These are phyloP conservation scores for Escallonia rubra DNA, from an alignment of 129 eudicot species.

Conservation along the genomic window DNA sequence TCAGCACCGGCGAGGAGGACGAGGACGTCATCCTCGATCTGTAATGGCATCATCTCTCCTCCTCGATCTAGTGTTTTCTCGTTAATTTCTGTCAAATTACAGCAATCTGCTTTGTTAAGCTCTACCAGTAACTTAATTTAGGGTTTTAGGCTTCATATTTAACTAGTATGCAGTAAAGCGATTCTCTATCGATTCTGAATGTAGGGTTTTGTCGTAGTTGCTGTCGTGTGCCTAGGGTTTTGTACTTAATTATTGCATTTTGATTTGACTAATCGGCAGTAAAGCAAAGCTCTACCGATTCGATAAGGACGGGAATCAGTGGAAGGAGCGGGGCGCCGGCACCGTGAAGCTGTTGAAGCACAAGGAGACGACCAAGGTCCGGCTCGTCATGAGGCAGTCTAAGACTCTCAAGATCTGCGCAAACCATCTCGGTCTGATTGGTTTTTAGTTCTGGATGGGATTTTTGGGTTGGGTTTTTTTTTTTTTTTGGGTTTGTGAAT, in stretches of 20 bases:
- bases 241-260: too few relatives aligned
- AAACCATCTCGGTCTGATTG: slow-evolving; percentile 50
- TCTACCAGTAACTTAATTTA: neutral
- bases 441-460: neutral
- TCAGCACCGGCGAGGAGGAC: slow-evolving; percentile 75
- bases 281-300: slow-evolving; percentile 73
- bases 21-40: slow-evolving; percentile 76
- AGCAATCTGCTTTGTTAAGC: neutral
- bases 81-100: neutral
- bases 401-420: slow-evolving; percentile 86
- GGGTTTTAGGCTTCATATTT: too few relatives aligned
- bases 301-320: slow-evolving; percentile 76
- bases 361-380: slow-evolving; percentile 57
- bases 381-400: slow-evolving; percentile 72
- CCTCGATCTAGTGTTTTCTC: neutral
- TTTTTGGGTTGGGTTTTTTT: neutral
- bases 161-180: too few relatives aligned
- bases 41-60: slow-evolving; percentile 17
- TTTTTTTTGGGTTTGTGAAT: neutral
- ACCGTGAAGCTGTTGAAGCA: slow-evolving; percentile 70
- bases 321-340: slow-evolving; percentile 91
- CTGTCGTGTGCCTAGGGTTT: neutral
- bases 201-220: slow-evolving; percentile 1
- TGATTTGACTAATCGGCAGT: slow-evolving; percentile 1
- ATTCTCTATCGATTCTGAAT: neutral